These are phyloP conservation scores for Termitomyces sp. DNA, from an alignment of 768 basidiomycete genomes.

Conservation along the genomic window DNA sequence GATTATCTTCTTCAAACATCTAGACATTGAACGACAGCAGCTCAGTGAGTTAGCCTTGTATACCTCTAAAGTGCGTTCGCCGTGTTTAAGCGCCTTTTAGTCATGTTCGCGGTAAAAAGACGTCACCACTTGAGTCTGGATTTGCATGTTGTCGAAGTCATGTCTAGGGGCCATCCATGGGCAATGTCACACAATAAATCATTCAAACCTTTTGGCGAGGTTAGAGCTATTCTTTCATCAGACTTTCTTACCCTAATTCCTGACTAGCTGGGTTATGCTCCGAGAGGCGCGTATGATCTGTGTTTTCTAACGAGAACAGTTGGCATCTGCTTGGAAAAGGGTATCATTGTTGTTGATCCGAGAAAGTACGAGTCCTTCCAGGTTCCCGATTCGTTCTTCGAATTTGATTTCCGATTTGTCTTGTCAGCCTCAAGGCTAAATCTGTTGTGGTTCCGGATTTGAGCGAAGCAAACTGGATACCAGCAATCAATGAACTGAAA, in stretches of 20 bases:
- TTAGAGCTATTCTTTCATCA: conserved; percentile 24
- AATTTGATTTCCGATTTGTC: conserved; percentile 12
- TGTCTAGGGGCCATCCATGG: conserved; percentile 24
- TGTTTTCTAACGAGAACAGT: conserved; percentile 55
- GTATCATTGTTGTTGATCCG: conserved; percentile 62
- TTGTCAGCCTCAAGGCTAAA: conserved; percentile 30
- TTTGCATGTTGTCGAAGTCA: conserved; percentile 55
- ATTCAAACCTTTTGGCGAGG: conserved; percentile 64
- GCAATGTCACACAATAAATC: conserved; percentile 26
- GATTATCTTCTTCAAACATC: conserved; percentile 58
- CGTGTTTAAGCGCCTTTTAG: conserved; percentile 26
- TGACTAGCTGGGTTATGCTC: conserved; percentile 57
- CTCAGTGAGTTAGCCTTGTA: conserved; percentile 39
- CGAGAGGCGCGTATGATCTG: conserved; percentile 63
- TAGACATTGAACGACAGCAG: conserved; percentile 44
- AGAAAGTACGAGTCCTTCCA: conserved; percentile 43
- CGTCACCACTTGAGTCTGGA: conserved; percentile 47
- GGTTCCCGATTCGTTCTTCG: neutral
- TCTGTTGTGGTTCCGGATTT: conserved; percentile 59
- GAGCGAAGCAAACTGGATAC: conserved; percentile 28
- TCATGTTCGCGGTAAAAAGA: conserved; percentile 63
- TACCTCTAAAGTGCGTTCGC: neutral
- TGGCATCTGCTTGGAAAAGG: conserved; percentile 58
- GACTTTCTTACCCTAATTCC: neutral
- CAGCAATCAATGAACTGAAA: conserved; percentile 49